Evolutionary conservation across 495 filamentous ascomycete genomes (phyloP).

Genomic region (Penicillium nucicola): DNA sequence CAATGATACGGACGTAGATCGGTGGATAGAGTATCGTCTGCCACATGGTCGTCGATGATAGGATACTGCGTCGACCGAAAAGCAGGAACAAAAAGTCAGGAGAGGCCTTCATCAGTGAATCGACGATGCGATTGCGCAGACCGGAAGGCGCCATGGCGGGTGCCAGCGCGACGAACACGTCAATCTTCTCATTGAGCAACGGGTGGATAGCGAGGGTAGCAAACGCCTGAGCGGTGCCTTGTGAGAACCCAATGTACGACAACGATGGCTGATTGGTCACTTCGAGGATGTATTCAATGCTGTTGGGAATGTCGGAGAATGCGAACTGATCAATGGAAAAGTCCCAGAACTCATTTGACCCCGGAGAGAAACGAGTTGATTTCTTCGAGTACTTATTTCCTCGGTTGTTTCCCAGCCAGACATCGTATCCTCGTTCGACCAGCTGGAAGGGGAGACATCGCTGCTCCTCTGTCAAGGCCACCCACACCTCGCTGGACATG

Average conservation of each 20-base stretch:
- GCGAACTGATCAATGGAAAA: constrained; percentile 98
- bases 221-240: constrained; percentile 95
- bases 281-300: constrained; percentile 84
- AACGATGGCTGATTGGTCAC: constrained; percentile 81
- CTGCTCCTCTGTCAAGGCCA: constrained; percentile 83
- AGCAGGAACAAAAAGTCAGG: constrained; percentile 90
- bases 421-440: constrained; percentile 91
- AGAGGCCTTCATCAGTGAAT: constrained; percentile 89
- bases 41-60: constrained; percentile 95
- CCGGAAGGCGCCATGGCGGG: constrained; percentile 95
- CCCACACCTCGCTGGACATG: constrained; percentile 99
- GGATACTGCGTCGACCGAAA: constrained; percentile 90
- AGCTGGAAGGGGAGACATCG: constrained; percentile 83
- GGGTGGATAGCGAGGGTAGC: constrained; percentile 93
- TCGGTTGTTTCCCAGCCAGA: constrained; percentile 96
- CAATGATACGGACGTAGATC: constrained; percentile 86
- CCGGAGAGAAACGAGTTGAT: constrained; percentile 68
- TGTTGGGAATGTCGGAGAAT: constrained; percentile 94
- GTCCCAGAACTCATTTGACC: constrained; percentile 82
- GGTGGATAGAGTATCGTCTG: constrained; percentile 92
- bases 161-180: constrained; percentile 96
- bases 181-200: constrained; percentile 84
- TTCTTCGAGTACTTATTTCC: constrained; percentile 99
- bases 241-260: constrained; percentile 94
- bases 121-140: constrained; percentile 82